These are phyloP conservation scores for Paecilomyces variotii DNA, from an alignment of 2,329 filamentous ascomycete genomes.

Conservation along the genomic window DNA sequence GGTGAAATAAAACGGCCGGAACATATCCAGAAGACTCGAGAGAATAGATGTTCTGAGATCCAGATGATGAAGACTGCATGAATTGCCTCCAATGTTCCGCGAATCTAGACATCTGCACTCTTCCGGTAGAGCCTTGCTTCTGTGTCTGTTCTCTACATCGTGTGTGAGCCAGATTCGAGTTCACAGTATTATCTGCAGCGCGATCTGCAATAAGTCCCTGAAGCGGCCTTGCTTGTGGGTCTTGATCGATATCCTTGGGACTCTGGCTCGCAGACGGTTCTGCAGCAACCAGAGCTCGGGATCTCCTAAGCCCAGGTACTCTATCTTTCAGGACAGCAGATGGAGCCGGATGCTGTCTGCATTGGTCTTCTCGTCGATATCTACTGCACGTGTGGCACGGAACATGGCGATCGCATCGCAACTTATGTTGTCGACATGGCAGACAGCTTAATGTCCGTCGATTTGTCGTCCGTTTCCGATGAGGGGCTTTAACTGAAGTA, in stretches of 20 bases:
- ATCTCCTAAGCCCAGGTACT: constrained; percentile 1
- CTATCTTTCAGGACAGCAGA: constrained; percentile 8
- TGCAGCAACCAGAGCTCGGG: neutral
- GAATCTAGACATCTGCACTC: neutral
- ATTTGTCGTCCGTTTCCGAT: constrained; percentile 4
- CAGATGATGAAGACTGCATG: neutral
- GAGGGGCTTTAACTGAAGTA: neutral
- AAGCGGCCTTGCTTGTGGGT: neutral
- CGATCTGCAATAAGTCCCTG: neutral
- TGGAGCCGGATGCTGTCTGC: constrained; percentile 20
- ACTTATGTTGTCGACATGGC: constrained; percentile 24
- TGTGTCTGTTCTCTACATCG: neutral
- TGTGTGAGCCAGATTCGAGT: neutral
- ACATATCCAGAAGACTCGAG: neutral
- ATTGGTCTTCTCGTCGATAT: constrained; percentile 22
- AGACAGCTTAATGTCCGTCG: constrained; percentile 20
- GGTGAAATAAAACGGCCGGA: neutral
- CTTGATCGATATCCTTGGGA: neutral
- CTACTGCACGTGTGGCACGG: constrained; percentile 23
- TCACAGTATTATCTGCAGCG: neutral
- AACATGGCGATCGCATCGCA: constrained; percentile 24
- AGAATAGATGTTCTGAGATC: neutral
- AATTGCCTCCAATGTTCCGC: neutral
- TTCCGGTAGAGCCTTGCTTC: neutral
- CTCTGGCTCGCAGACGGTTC: constrained; percentile 1